Percentiles rank a stretch among this genome's conserved stretches.
Evolutionary conservation across 805 yeast genomes (phyloP).

Genomic region (Saturnispora kantuleensis): DNA sequence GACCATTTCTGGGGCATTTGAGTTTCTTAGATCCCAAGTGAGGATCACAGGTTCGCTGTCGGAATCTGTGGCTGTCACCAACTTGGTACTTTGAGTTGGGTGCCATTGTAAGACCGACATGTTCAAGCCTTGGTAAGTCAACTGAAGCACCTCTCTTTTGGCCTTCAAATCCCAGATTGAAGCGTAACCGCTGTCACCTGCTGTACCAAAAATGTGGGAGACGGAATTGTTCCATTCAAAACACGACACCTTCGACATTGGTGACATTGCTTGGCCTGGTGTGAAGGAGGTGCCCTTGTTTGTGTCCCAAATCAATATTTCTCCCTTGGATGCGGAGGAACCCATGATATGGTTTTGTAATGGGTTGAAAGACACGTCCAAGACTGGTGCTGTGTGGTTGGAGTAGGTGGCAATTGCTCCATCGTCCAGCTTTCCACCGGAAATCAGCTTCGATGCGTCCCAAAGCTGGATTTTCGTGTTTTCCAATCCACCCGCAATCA

Average conservation of each 20-base stretch:
- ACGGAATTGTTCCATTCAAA: conserved; percentile 85
- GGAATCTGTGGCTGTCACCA: conserved; percentile 78
- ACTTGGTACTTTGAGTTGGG: conserved; percentile 75
- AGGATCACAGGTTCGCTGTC: conserved; percentile 73
- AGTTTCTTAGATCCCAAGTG: conserved; percentile 91
- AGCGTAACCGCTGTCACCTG: conserved; percentile 76
- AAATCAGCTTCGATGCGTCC: conserved; percentile 46
- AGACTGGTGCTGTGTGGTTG: conserved; percentile 62
- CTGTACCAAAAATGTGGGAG: conserved; percentile 81
- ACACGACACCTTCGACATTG: conserved; percentile 70
- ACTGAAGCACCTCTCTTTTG: conserved; percentile 78
- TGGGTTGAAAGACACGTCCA: conserved; percentile 68
- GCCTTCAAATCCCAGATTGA: conserved; percentile 91
- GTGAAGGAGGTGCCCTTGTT: conserved; percentile 43
- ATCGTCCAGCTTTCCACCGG: conserved; percentile 29
- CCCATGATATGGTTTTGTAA: conserved; percentile 62
- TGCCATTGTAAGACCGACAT: conserved; percentile 90
- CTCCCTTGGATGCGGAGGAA: conserved; percentile 84
- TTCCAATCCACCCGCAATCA: conserved; percentile 85
- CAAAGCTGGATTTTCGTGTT: conserved; percentile 72
- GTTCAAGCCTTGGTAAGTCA: conserved; percentile 64
- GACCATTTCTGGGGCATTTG: conserved; percentile 77
- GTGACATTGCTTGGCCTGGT: conserved; percentile 74
- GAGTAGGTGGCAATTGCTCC: conserved; percentile 42
- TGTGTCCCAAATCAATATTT: conserved; percentile 85